Evolutionary conservation across 2,329 filamentous ascomycete species (phyloP), one percentile per base, ranked within the genome.

Genomic region (Talaromyces piceae): DNA sequence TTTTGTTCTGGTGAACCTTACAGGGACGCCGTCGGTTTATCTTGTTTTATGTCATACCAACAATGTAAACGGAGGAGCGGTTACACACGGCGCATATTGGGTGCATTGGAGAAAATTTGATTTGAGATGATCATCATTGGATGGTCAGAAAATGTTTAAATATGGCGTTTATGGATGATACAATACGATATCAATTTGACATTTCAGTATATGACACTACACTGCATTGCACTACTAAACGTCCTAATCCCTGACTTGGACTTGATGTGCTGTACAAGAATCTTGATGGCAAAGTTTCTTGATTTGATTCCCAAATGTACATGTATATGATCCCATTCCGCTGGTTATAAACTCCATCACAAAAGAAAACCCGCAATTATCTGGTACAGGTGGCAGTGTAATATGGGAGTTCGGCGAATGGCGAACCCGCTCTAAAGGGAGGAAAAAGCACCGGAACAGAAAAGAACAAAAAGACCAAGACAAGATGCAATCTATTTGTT

Each of bases 401-500:
- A 37, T 37, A 37, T 37, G 33, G 33, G 33, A 37, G 33, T 18
- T n/a, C 33, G 33, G 12, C 16, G 33, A 37, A 6, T 18, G 16
- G 16, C 16, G 33, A 37, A 37, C 33, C n/a, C 16, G 33, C 16
- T 37, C n/a, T 37, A 18, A 37, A 18, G 20, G n/a, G n/a, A n/a
- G n/a, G n/a, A n/a, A n/a, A n/a, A n/a, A n/a, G n/a, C n/a, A n/a
- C n/a, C n/a, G 20, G 16, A 20, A 37, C 16, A 37, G 20, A 4
- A 16, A 3, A 37, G 9, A 37, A 18, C n/a, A 27, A 50, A 27
- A 41, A 23, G n/a, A 13, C 43, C 12, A 25, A 13, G 27, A 46
- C 7, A 31, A 27, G 54, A 41, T 33, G 13, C 31, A 41, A 49
- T 58, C 59, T 75, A 84, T 70, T 79, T 85, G 68, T 87, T 87